Conservation (phyloP, 2,329 filamentous ascomycete genomes). For the Apiospora sp. region DNA sequence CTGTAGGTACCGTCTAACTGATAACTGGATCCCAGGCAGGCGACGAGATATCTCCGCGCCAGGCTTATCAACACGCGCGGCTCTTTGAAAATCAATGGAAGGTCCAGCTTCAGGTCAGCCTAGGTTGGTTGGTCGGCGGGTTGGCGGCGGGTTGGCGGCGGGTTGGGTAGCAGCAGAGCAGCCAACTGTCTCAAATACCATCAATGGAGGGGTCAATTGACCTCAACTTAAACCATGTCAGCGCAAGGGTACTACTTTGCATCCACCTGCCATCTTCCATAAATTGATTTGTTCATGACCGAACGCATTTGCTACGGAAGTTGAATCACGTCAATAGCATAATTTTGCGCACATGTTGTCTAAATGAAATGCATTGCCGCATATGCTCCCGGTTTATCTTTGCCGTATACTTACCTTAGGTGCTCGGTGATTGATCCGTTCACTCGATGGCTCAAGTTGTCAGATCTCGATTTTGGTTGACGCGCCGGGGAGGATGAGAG, state of each 20-base stretch:
- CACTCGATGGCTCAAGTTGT: neutral
- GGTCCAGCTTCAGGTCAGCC: neutral
- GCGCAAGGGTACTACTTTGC: neutral
- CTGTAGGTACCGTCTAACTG: neutral
- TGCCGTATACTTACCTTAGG: neutral
- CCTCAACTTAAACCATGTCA: slow-evolving; percentile 13
- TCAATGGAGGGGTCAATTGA: slow-evolving; percentile 8
- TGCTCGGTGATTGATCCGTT: neutral
- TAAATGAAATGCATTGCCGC: neutral
- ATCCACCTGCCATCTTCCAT: neutral
- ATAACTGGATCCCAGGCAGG: neutral
- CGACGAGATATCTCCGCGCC: neutral
- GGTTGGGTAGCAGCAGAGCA: neutral
- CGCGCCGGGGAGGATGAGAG: neutral
- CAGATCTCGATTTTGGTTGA: neutral
- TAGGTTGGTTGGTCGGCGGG: neutral
- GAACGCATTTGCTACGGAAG: neutral
- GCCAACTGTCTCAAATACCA: neutral
- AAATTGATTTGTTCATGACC: neutral
- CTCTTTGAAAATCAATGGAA: neutral
- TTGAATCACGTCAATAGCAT: too few species aligned
- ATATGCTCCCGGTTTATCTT: neutral
- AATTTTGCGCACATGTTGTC: too few species aligned
- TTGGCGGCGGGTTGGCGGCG: slow-evolving; percentile 2
- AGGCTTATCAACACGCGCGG: slow-evolving; percentile 18